A percentile compares a stretch with the other conserved stretches of the same genome.
Conservation (phyloP, 371 early-diverging fungal genomes). For the Apophysomyces variabilis region DNA sequence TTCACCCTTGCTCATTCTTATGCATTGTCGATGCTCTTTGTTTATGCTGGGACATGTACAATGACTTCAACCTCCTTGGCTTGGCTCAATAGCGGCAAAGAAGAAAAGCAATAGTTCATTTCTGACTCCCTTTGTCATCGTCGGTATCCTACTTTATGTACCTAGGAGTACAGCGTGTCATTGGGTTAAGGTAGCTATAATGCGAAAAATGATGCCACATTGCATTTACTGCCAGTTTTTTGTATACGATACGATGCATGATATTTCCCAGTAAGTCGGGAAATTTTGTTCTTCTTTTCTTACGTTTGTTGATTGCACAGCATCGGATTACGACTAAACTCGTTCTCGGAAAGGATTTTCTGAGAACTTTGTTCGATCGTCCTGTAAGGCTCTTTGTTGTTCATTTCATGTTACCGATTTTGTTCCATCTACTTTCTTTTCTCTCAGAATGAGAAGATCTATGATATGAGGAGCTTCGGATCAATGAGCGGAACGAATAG, state of each 20-base stretch:
- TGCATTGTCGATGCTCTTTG: slow-evolving; percentile 8
- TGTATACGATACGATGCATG: neutral
- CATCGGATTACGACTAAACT: neutral
- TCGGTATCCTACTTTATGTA: no score
- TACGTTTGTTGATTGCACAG: neutral
- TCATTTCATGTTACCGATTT: neutral
- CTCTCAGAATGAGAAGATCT: neutral
- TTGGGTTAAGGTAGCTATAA: neutral
- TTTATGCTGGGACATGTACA: neutral
- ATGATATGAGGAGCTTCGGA: neutral
- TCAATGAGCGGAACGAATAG: neutral
- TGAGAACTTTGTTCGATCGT: neutral
- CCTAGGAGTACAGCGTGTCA: neutral
- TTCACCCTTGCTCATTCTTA: neutral
- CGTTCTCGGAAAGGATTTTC: neutral
- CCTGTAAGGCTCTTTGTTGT: neutral
- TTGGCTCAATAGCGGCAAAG: neutral
- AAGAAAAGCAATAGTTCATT: neutral
- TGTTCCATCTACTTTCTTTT: neutral
- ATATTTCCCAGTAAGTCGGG: neutral
- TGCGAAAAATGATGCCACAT: slow-evolving; percentile 2
- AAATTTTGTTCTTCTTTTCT: neutral
- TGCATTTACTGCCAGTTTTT: neutral
- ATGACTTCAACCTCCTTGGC: slow-evolving; percentile 4
- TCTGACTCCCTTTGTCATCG: neutral